These are phyloP conservation scores for Lachnum nothofagi DNA, from an alignment of 2,329 filamentous ascomycete species.

Conservation along the genomic window DNA sequence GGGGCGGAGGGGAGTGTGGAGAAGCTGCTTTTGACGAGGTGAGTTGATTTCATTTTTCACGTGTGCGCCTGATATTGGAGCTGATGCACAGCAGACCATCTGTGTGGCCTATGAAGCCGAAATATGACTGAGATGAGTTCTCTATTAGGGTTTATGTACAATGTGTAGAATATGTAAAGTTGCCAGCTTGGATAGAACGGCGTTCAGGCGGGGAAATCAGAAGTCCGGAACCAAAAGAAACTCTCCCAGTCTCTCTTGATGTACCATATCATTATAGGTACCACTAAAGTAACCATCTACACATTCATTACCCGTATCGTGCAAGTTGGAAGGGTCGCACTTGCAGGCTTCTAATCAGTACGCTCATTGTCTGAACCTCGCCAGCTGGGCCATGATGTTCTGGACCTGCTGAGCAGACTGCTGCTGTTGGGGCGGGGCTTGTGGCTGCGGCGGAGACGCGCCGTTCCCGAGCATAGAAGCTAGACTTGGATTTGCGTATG, in stretches of 20 bases:
- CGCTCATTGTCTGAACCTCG: conserved; percentile 54
- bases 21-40: conserved; percentile 34
- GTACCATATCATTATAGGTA: conserved; percentile 9
- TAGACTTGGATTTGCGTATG: conserved; percentile 25
- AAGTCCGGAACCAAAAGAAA: neutral
- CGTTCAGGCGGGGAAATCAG: conserved; percentile 8
- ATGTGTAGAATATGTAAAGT: conserved; percentile 8
- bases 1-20: conserved; percentile 29
- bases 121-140: neutral
- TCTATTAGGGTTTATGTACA: conserved; percentile 20
- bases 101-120: conserved; percentile 25
- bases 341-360: neutral
- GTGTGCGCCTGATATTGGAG: neutral
- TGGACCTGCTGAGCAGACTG: conserved; percentile 53
- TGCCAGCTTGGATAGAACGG: conserved; percentile 8
- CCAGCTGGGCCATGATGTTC: conserved; percentile 70
- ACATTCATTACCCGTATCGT: neutral
- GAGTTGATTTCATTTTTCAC: conserved; percentile 6
- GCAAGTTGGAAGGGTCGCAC: neutral
- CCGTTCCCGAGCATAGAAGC: conserved; percentile 25
- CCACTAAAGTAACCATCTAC: neutral
- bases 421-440: conserved; percentile 19
- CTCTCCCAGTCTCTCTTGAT: conserved; percentile 8
- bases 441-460: conserved; percentile 28
- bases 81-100: conserved; percentile 26